Evolutionary conservation across 768 basidiomycete species (phyloP), one percentile per base, ranked within the genome.

Genomic region (Boletus eberwhitei): DNA sequence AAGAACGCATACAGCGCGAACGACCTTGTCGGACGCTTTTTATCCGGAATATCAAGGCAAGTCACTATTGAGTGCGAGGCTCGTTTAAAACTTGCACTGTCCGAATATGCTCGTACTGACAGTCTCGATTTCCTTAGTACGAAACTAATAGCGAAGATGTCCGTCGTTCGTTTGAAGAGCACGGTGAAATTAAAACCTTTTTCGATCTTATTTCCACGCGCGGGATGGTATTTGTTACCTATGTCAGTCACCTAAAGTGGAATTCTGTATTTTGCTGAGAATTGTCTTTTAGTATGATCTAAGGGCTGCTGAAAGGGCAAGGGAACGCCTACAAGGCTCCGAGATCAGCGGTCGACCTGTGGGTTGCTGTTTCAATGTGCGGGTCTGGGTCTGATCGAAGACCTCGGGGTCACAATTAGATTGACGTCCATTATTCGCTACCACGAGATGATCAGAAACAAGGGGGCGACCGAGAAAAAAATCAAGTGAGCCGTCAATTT

Each of bases 211-310:
- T 98, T 58, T 82, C 85, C 46, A 95, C 90, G 12, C 81, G 97
- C 56, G 97, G 97, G n/a, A 97, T 99, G 91, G 89, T 98, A 14
- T 99, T 99, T 71, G 89, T 98, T 42, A 99, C 96, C 45, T 99
- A 92, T 70, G 97, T 98, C 75, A 82, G 96, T 83, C 46, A 42
- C 36, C 22, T 36, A 8, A 52, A 42, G 53, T 48, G 36, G 17
- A 8, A 22, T n/a, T 22, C 24, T 35, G 14, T 17, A 48, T 12
- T 71, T 60, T 42, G n/a, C 56, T 61, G 48, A 63, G 48, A 49
- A 34, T 2, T 1, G 8, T 53, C n/a, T 32, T 46, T 16, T 64
- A 99, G 97, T 98, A 74, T 70, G 97, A 99, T 71, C 72, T 97
- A 16, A 84, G 97, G 56, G 90, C 93, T 47, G 96, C 97, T 39